Base-by-base conservation (phyloP, 441 rosid genomes). In the Pelargonium cotyledonis region DNA sequence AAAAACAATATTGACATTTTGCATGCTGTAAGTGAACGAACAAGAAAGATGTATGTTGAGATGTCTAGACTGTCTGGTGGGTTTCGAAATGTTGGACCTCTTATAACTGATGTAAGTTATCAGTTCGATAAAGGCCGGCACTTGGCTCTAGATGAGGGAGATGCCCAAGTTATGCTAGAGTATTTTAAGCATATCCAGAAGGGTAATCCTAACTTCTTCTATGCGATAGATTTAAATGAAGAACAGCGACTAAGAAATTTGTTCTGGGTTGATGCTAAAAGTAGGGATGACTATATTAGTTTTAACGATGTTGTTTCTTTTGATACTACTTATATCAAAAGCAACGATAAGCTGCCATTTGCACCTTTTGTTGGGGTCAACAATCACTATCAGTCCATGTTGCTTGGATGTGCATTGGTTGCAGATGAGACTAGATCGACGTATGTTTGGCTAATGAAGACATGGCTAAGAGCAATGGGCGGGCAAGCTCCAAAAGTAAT, bases 11-110 rank as follows among this genome's bases (percentile, higher is more conserved):
- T 26, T 26, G 31, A 26, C 31, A 26, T 26, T 26, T 26, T 26
- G 31, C 79, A 90, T 70, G 92, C 95, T 73, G 90, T 90, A 70
- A 90, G 95, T 70, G 97, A 90, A 73, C 93, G 87, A 77, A 91
- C 97, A 19, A 81, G 95, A 62, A 91, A 86, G 84, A 86, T 87
- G 80, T 91, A 89, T 75, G 95, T 90, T 65, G 93, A 86, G 2
- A 91, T 91, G 97, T 91, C 97, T 79, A 84, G 86, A 70, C 95
- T 89, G 71, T 91, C 87, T 80, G 97, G 93, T 68, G 97, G 89
- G 72, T 91, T 89, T 74, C 89, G 86, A 65, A 87, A 77, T 83
- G 93, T 89, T 47, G 84, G 85, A 66, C 87, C 88, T 65, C 73
- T 84, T 43, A 89, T 85, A 72, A 85, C 71, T 69, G 91, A 85